These are phyloP conservation scores for Laburnicola sp. DNA, from an alignment of 2,329 filamentous ascomycete species.

Conservation along the genomic window DNA sequence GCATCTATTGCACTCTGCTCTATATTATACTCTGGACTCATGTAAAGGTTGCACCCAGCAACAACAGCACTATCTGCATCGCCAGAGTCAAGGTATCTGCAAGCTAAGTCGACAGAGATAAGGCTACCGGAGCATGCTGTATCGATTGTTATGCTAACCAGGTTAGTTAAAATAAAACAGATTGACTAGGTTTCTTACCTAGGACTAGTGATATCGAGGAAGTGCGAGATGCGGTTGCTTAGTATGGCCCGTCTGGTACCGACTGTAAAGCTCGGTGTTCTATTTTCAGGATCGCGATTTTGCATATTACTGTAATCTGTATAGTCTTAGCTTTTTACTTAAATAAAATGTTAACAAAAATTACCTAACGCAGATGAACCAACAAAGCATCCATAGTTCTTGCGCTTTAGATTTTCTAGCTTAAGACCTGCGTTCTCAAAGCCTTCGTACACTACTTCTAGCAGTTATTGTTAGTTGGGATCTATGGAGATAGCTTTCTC, in stretches of 20 bases:
- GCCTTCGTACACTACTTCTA: constrained; percentile 25
- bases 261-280: constrained; percentile 23
- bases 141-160: constrained; percentile 45
- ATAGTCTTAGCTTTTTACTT: not conserved
- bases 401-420: constrained; percentile 12
- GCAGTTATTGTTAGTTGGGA: constrained; percentile 24
- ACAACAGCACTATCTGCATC: constrained; percentile 18
- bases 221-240: constrained; percentile 44
- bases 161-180: too few relatives aligned
- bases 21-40: constrained; percentile 5
- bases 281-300: constrained; percentile 11
- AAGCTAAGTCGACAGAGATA: constrained; percentile 32
- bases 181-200: too few relatives aligned
- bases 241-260: constrained; percentile 32
- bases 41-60: constrained; percentile 5
- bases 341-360: too few relatives aligned
- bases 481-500: constrained; percentile 26
- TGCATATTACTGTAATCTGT: constrained; percentile 11
- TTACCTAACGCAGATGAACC: too few relatives aligned
- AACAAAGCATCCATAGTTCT: constrained; percentile 12
- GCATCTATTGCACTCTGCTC: constrained; percentile 10
- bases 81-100: constrained; percentile 15
- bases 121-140: constrained; percentile 45
- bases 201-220: constrained; percentile 43
- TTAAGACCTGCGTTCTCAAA: constrained; percentile 14